Evolutionary conservation across 2,329 filamentous ascomycete species (phyloP).

Genomic region (Verruconis gallopava): DNA sequence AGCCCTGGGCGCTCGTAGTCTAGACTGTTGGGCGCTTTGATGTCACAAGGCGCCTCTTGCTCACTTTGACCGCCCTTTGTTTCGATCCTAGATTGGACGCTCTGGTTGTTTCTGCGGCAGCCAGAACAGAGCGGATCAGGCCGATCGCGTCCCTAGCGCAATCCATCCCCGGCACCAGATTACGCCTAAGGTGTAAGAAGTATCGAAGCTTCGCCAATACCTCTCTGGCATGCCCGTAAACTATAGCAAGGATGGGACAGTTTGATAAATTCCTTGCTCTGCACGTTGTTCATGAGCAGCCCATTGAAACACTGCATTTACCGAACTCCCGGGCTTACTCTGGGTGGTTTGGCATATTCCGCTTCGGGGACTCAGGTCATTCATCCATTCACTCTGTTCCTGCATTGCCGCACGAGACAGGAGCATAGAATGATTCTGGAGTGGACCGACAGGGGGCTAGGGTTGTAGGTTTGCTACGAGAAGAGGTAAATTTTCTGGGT

Average conservation of each 20-base stretch:
- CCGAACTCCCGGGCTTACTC: slow-evolving; percentile 6
- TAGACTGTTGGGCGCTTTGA: background rate
- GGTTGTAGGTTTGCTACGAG: no score
- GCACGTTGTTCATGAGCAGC: slow-evolving; percentile 9
- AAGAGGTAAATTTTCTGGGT: no score
- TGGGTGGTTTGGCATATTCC: background rate
- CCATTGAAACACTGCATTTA: slow-evolving; percentile 11
- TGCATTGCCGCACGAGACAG: slow-evolving; percentile 1
- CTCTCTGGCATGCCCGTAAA: slow-evolving; percentile 2
- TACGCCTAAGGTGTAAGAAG: no score
- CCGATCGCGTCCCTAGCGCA: no score
- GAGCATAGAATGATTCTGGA: no score
- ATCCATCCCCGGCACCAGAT: slow-evolving; percentile 6
- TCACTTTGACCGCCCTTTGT: background rate
- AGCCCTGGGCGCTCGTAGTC: background rate
- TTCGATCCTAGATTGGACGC: background rate
- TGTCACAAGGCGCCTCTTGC: background rate
- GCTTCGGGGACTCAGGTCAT: background rate
- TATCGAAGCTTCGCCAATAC: slow-evolving; percentile 8
- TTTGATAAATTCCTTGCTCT: slow-evolving; percentile 9
- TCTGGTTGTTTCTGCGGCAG: background rate
- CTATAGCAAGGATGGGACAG: slow-evolving; percentile 8
- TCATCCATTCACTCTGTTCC: slow-evolving; percentile 4
- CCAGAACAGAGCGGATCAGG: background rate
- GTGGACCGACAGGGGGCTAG: no score